These are phyloP conservation scores for Comarum palustre DNA, from an alignment of 306 rosid genomes.

Conservation along the genomic window DNA sequence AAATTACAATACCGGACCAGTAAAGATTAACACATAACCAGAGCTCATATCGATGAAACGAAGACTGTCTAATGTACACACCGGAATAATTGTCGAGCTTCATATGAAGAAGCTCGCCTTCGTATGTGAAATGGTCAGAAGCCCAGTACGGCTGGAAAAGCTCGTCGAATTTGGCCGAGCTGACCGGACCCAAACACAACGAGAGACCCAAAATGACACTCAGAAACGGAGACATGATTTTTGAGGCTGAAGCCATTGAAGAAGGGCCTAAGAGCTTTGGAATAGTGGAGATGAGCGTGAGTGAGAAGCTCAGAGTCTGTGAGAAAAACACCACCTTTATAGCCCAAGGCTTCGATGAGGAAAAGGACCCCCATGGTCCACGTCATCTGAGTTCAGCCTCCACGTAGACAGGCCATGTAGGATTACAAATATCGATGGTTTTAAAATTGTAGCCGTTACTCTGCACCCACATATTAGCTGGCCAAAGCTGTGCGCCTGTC, in stretches of 20 bases:
- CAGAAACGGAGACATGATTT: slow-evolving; percentile 23
- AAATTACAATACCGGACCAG: slow-evolving; percentile 1
- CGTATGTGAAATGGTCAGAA: slow-evolving; percentile 64
- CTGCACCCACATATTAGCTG: slow-evolving; percentile 45
- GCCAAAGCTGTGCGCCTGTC: slow-evolving; percentile 47
- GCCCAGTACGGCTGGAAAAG: slow-evolving; percentile 93
- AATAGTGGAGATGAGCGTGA: slow-evolving; percentile 3
- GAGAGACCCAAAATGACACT: slow-evolving; percentile 35
- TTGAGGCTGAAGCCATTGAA: slow-evolving; percentile 14
- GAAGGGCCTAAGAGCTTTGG: neutral
- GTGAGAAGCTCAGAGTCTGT: slow-evolving; percentile 25
- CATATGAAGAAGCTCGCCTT: slow-evolving; percentile 73
- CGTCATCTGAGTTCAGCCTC: slow-evolving; percentile 14
- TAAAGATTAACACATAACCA: neutral
- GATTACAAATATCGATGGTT: slow-evolving; percentile 31
- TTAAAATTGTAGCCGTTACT: slow-evolving; percentile 60
- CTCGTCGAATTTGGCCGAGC: slow-evolving; percentile 66
- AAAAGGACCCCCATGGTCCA: slow-evolving; percentile 40
- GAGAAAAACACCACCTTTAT: slow-evolving; percentile 29
- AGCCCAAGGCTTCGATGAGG: slow-evolving; percentile 43
- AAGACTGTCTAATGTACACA: neutral
- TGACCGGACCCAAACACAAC: slow-evolving; percentile 37
- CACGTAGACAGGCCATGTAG: slow-evolving; percentile 48
- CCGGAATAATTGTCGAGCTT: slow-evolving; percentile 82
- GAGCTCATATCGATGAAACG: neutral